These are phyloP conservation scores for Ophiostoma himal-ulmi DNA, from an alignment of 2,329 filamentous ascomycete species.

Conservation along the genomic window DNA sequence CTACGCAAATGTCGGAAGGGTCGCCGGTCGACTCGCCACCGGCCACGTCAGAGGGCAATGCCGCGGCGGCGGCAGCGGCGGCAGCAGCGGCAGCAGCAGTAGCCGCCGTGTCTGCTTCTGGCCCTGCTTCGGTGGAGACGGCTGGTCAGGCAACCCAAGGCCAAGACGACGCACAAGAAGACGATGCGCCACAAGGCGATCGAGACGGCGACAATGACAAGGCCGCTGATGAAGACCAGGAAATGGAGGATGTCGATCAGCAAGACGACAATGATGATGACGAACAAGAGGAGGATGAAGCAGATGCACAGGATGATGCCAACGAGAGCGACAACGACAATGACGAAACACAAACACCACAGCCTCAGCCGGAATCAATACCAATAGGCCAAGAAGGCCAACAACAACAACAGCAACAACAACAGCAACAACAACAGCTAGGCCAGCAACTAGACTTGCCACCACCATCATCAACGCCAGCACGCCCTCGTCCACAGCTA, in stretches of 20 bases:
- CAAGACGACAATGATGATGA: background rate
- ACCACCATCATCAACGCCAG: background rate
- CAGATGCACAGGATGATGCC: background rate
- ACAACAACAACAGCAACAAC: background rate
- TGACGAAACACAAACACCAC: background rate
- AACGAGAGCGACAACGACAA: background rate
- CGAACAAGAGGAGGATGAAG: background rate
- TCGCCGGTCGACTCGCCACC: conserved; percentile 19
- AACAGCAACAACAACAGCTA: conserved; percentile 9
- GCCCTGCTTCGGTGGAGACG: conserved; percentile 13
- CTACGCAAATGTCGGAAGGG: conserved; percentile 24
- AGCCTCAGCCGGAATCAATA: background rate
- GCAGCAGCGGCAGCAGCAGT: conserved; percentile 17
- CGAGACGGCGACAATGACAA: background rate
- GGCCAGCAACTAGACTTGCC: background rate
- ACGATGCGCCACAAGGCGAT: too few relatives aligned
- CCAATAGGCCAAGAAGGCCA: background rate
- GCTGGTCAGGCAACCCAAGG: background rate
- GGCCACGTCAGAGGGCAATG: conserved; percentile 13
- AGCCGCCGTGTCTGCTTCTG: conserved; percentile 17
- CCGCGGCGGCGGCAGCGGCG: conserved; percentile 4
- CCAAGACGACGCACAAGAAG: background rate
- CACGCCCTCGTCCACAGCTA: conserved; percentile 14
- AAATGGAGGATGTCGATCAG: conserved; percentile 12
- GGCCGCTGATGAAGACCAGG: conserved; percentile 10